These are phyloP conservation scores for Tolypocladium cylindrosporum DNA, from an alignment of 2,329 filamentous ascomycete genomes.

Conservation along the genomic window DNA sequence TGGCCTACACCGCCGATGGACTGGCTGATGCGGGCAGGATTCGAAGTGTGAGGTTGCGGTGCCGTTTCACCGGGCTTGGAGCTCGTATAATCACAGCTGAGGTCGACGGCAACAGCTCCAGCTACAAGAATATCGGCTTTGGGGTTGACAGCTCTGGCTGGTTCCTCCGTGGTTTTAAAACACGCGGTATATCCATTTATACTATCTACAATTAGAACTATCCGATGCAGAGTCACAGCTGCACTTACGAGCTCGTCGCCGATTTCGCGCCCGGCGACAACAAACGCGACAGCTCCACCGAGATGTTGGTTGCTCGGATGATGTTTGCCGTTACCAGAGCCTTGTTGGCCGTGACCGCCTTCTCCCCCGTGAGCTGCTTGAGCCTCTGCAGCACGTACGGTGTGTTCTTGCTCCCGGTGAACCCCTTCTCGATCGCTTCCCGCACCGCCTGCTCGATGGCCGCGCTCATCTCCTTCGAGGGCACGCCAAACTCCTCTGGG, in stretches of 20 bases:
- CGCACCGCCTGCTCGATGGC: conserved; percentile 59
- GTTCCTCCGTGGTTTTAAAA: conserved; percentile 5
- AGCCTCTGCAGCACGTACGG: conserved; percentile 75
- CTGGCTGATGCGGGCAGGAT: conserved; percentile 70
- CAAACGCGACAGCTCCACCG: conserved; percentile 40
- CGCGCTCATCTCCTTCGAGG: conserved; percentile 58
- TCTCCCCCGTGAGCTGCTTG: conserved; percentile 63
- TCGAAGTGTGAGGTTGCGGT: conserved; percentile 67
- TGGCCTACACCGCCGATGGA: conserved; percentile 85
- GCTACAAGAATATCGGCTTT: conserved; percentile 68
- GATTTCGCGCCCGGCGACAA: conserved; percentile 19
- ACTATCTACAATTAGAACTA: conserved; percentile 27
- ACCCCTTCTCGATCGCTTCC: conserved; percentile 54
- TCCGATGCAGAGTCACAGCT: conserved; percentile 8
- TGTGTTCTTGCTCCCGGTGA: conserved; percentile 68
- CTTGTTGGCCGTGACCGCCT: conserved; percentile 65
- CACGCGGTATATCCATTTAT: conserved; percentile 11
- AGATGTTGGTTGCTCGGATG: conserved; percentile 42
- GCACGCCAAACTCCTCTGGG: conserved; percentile 58
- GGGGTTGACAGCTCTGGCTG: conserved; percentile 5
- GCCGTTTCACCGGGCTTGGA: conserved; percentile 16
- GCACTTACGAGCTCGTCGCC: conserved; percentile 26
- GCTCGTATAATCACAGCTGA: conserved; percentile 64
- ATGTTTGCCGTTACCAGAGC: conserved; percentile 48
- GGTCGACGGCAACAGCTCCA: conserved; percentile 81